A percentile compares a stretch with the other conserved stretches of the same genome.
These are phyloP conservation scores for Scytalidium lignicola DNA, from an alignment of 2,329 filamentous ascomycete genomes.

Conservation along the genomic window DNA sequence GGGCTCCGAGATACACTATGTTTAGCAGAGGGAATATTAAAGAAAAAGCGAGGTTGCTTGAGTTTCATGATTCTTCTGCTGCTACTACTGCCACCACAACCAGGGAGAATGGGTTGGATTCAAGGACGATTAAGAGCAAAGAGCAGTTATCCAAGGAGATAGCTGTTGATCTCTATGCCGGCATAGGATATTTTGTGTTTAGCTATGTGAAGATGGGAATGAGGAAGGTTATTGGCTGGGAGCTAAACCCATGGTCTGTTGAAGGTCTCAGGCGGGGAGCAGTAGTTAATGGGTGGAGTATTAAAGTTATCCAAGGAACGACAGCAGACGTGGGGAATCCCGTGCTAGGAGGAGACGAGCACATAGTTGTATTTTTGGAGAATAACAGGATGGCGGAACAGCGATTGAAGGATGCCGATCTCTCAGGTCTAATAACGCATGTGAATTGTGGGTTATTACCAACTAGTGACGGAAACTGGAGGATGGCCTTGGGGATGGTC, in stretches of 20 bases:
- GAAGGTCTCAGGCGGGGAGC: slow-evolving; percentile 79
- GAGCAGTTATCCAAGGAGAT: slow-evolving; percentile 5
- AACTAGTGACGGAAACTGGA: slow-evolving; percentile 50
- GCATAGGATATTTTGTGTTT: slow-evolving; percentile 92
- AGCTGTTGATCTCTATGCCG: slow-evolving; percentile 80
- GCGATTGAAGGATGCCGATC: slow-evolving; percentile 17
- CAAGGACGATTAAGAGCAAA: slow-evolving; percentile 4
- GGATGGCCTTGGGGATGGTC: slow-evolving; percentile 42
- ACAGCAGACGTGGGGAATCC: slow-evolving; percentile 32
- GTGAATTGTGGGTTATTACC: slow-evolving; percentile 62
- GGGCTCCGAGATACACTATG: slow-evolving; percentile 90
- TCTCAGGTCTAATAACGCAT: slow-evolving; percentile 39
- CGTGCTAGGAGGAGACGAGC: slow-evolving; percentile 38
- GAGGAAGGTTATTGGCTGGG: slow-evolving; percentile 72
- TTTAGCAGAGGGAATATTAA: slow-evolving; percentile 87
- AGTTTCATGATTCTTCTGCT: slow-evolving; percentile 33
- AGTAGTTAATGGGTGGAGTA: slow-evolving; percentile 59
- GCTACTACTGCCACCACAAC: neutral
- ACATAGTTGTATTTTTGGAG: slow-evolving; percentile 64
- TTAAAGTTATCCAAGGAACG: slow-evolving; percentile 44
- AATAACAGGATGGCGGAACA: slow-evolving; percentile 49
- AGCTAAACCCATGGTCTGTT: slow-evolving; percentile 83
- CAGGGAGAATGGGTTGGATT: neutral
- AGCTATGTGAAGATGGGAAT: slow-evolving; percentile 70
- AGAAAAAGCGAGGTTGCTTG: slow-evolving; percentile 75